Evolutionary conservation across 331 rosid genomes (phyloP).

Genomic region (Quercus lobata): DNA sequence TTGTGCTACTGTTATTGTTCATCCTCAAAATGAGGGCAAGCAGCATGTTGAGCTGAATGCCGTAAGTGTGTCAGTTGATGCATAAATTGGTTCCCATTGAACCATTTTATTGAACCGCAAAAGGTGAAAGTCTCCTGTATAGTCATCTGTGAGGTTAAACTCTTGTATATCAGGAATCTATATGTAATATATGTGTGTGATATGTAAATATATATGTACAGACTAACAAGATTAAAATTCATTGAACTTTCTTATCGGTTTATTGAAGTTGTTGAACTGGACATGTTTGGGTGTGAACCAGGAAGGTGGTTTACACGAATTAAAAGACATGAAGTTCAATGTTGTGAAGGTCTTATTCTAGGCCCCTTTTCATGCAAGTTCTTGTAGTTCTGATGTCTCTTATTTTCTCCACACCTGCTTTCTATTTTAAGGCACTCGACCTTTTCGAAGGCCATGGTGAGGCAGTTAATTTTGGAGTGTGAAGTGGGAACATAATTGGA

Average conservation of each 20-base stretch:
- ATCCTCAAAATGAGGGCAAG: constrained; percentile 53
- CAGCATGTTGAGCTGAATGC: constrained; percentile 70
- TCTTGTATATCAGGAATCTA: neutral
- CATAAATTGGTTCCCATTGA: constrained; percentile 20
- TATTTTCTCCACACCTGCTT: too few species aligned
- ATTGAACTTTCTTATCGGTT: neutral
- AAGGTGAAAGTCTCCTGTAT: neutral
- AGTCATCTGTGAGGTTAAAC: neutral
- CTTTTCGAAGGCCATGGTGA: too few species aligned
- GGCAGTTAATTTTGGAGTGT: too few species aligned
- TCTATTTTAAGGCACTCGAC: too few species aligned
- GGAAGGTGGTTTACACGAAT: too few species aligned
- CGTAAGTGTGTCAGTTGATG: constrained; percentile 70
- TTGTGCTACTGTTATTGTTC: constrained; percentile 51
- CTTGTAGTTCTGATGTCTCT: too few species aligned
- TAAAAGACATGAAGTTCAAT: too few species aligned
- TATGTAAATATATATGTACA: neutral
- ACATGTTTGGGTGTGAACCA: too few species aligned
- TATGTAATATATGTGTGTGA: neutral
- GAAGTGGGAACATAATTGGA: too few species aligned
- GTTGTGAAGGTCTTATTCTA: too few species aligned
- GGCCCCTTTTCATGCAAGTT: too few species aligned
- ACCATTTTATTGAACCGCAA: neutral
- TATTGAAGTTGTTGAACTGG: too few species aligned
- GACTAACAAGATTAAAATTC: neutral